Conservation (phyloP, 2,329 filamentous ascomycete species). For the Beauveria caledonica region DNA sequence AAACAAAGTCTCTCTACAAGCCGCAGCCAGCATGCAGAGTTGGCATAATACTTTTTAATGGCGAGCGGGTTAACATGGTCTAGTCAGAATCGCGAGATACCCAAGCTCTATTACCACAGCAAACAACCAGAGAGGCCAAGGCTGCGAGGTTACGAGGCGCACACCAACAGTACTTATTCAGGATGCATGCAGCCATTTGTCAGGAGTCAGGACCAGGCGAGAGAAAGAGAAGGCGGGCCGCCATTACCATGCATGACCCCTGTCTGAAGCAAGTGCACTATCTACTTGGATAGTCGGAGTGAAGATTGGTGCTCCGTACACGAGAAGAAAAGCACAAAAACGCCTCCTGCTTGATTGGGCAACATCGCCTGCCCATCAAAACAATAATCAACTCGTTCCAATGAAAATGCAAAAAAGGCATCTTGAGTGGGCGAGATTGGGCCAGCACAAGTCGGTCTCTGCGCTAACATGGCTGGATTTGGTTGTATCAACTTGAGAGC, state of each 20-base stretch:
- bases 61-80: neutral
- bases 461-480: neutral
- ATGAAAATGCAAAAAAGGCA: neutral
- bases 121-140: neutral
- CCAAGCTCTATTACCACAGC: neutral
- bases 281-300: too few species aligned
- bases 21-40: neutral
- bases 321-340: neutral
- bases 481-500: neutral
- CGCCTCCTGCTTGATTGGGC: neutral
- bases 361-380: neutral
- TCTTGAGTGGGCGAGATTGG: too few species aligned
- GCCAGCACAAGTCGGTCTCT: too few species aligned
- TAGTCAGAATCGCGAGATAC: too few species aligned
- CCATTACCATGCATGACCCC: neutral
- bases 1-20: too few species aligned
- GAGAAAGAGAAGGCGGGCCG: neutral
- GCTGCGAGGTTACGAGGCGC: too few species aligned
- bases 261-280: neutral
- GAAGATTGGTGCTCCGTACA: neutral
- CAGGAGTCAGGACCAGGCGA: neutral
- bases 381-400: neutral
- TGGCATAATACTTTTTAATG: neutral
- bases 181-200: neutral
- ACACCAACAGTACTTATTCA: neutral